Base-by-base conservation (phyloP, 106 monocot genomes). In the Gastrodia elata region DNA sequence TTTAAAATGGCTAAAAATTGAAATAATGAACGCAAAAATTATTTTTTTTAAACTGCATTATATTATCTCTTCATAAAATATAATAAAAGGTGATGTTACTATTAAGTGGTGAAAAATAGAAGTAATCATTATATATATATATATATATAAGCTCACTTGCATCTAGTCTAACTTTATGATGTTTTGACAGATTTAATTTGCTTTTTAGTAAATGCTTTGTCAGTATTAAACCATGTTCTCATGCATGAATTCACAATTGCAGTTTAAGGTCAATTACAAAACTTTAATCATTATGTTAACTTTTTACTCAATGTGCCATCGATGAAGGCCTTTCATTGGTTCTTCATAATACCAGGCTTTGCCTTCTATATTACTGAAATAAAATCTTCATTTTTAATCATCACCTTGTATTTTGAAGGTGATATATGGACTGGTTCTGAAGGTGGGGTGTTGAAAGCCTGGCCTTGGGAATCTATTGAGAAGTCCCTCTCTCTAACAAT, bases 401-500 rank as follows among this genome's bases (percentile, higher is more conserved):
- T 13, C 70, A 59, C 30, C 11, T 16, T 74, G 52, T 68, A 16
- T 42, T 24, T 34, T 67, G 16, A 36, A 97, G 96, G 96, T 81
- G 96, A 97, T 73, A 48, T 97, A 64, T 97, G 96, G 96, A 81
- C 96, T 27, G 84, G 90, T 68, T 88, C 90, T 48, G 96, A 97
- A 82, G 79, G 84, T 74, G 96, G 96, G 15, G 59, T 76, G 43
- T 84, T 97, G 43, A 92, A 86, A 81, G 92, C 70, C 4, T 97
- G 96, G 96, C 89, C 92, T 68, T 97, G 92, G 87, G 90, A 97
- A 76, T 74, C 85, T 41, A 81, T 97, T 75, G 86, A 87, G 27
- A 92, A 90, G 74, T 80, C 88, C 41, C 87, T 92, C 20, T 90
- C 88, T 76, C 85, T 86, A 14, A 49, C 85, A 30, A 42, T n/a